Conservation (phyloP, 768 basidiomycete species). For the Gymnopilus dilepis region DNA sequence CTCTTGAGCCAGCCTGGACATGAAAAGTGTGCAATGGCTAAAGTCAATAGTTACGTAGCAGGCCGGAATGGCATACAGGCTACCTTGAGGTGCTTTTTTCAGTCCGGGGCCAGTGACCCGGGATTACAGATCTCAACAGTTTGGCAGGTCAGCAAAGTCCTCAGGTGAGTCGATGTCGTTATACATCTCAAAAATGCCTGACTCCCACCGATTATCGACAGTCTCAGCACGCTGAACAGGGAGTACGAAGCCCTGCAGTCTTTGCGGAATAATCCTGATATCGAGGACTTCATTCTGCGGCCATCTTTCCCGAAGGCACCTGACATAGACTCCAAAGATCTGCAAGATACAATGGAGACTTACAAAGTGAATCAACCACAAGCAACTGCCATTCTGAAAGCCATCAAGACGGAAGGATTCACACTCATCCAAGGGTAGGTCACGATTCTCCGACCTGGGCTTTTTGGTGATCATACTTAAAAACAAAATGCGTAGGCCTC, state of each 20-base stretch:
- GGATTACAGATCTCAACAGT: slow-evolving; percentile 66
- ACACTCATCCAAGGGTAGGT: slow-evolving; percentile 98
- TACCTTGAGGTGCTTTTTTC: slow-evolving; percentile 60
- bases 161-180: slow-evolving; percentile 60
- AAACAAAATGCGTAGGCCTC: slow-evolving; percentile 74
- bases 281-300: slow-evolving; percentile 69
- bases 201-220: slow-evolving; percentile 36
- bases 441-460: slow-evolving; percentile 22
- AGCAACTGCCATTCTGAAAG: slow-evolving; percentile 83
- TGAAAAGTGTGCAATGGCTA: slow-evolving; percentile 68
- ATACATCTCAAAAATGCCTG: background rate
- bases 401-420: slow-evolving; percentile 78
- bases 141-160: slow-evolving; percentile 81
- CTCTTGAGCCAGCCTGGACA: slow-evolving; percentile 66
- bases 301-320: slow-evolving; percentile 61
- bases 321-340: slow-evolving; percentile 50
- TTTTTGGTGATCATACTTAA: too few relatives aligned
- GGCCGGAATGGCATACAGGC: slow-evolving; percentile 55
- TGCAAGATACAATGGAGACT: slow-evolving; percentile 68
- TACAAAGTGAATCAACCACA: slow-evolving; percentile 93
- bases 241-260: slow-evolving; percentile 90
- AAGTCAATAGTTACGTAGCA: slow-evolving; percentile 46
- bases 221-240: slow-evolving; percentile 88
- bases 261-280: slow-evolving; percentile 77
- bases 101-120: slow-evolving; percentile 49